Percentiles rank a stretch among this genome's conserved stretches.
Conservation (phyloP, 768 basidiomycete genomes). For the Termitomyces sp. region DNA sequence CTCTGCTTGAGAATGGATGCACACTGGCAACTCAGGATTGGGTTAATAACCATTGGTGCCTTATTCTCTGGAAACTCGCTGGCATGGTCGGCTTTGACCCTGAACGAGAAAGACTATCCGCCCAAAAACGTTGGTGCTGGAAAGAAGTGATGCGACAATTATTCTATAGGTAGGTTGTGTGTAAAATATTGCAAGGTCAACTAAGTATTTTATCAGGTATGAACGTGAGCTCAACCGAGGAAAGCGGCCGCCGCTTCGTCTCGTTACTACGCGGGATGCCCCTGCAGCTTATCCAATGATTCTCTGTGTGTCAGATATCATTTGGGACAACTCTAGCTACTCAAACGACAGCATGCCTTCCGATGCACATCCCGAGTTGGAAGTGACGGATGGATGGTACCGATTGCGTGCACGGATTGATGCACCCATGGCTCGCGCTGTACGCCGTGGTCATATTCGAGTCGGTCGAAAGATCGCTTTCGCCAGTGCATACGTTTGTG, state of each 20-base stretch:
- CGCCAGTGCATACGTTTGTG: slow-evolving; percentile 69
- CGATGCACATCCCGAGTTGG: slow-evolving; percentile 54
- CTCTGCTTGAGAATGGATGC: slow-evolving; percentile 56
- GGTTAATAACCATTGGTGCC: slow-evolving; percentile 89
- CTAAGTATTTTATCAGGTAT: slow-evolving; percentile 49
- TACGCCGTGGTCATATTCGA: slow-evolving; percentile 56
- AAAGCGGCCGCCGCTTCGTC: slow-evolving; percentile 73
- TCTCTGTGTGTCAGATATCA: slow-evolving; percentile 74
- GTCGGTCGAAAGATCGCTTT: slow-evolving; percentile 83
- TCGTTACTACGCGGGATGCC: slow-evolving; percentile 80
- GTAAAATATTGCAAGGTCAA: not conserved
- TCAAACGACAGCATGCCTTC: slow-evolving; percentile 31
- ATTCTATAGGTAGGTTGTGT: slow-evolving; percentile 69
- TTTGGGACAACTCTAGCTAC: slow-evolving; percentile 37
- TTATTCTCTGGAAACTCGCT: slow-evolving; percentile 94
- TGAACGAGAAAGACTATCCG: slow-evolving; percentile 38
- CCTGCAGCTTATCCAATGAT: slow-evolving; percentile 77
- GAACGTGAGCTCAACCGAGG: slow-evolving; percentile 80
- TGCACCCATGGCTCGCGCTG: slow-evolving; percentile 61
- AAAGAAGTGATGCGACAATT: slow-evolving; percentile 77
- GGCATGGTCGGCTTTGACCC: slow-evolving; percentile 78
- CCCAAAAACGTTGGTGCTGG: slow-evolving; percentile 72
- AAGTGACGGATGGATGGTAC: slow-evolving; percentile 99
- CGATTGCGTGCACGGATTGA: slow-evolving; percentile 75
- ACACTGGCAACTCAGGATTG: slow-evolving; percentile 65